phyloP scores from a whole-genome alignment of 1,139 yeast species.

The Yamadazyma buinensis region DNA sequence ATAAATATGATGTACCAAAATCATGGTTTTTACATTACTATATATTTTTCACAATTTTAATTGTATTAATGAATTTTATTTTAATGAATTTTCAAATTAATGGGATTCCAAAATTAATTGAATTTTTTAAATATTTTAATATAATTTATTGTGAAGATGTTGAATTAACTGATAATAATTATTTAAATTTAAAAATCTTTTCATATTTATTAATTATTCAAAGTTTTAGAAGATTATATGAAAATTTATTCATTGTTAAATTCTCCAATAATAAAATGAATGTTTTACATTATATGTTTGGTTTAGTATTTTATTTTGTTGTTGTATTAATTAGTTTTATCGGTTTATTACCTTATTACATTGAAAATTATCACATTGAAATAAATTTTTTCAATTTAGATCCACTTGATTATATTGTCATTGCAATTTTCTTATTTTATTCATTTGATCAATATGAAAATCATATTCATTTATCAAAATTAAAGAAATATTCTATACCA shows the following conservation, averaged over 20 bases:
- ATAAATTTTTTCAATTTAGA: slow-evolving; percentile 1
- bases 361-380: slow-evolving; percentile 8
- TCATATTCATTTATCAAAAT: slow-evolving; percentile 57
- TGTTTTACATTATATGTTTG: slow-evolving; percentile 71
- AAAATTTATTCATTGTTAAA: slow-evolving; percentile 51
- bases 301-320: slow-evolving; percentile 57
- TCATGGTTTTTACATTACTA: slow-evolving; percentile 49
- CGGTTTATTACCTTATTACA: slow-evolving; percentile 15
- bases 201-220: slow-evolving; percentile 41
- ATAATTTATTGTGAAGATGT: slow-evolving; percentile 6
- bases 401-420: slow-evolving; percentile 13
- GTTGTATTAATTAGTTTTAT: slow-evolving; percentile 19
- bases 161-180: slow-evolving; percentile 11
- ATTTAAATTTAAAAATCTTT: slow-evolving; percentile 14
- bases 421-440: slow-evolving; percentile 34
- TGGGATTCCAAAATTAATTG: slow-evolving; percentile 8
- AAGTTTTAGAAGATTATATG: slow-evolving; percentile 59
- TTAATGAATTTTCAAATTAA: slow-evolving; percentile 9
- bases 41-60: slow-evolving; percentile 21
- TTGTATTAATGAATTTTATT: slow-evolving; percentile 6
- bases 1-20: slow-evolving; percentile 42
- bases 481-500: slow-evolving; percentile 70
- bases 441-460: slow-evolving; percentile 55
- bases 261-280: slow-evolving; percentile 60
- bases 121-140: slow-evolving; percentile 4